Evolutionary conservation across 768 basidiomycete species (phyloP).

Genomic region (Xerocomellus amylosporus): DNA sequence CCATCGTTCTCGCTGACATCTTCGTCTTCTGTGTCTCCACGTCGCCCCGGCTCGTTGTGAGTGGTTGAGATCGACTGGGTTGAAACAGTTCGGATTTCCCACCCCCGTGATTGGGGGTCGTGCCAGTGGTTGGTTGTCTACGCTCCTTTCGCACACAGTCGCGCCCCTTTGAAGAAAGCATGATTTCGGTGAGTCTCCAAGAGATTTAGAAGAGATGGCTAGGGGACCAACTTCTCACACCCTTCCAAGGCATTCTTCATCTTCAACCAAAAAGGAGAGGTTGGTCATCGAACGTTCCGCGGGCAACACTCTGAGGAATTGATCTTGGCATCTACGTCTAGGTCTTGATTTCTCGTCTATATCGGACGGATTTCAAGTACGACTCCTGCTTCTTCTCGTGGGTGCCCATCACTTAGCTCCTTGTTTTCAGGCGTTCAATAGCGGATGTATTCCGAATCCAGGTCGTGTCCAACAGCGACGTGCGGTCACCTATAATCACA

Average conservation of each 20-base stretch:
- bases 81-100: no score
- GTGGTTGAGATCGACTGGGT: no score
- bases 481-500: slow-evolving; percentile 95
- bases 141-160: slow-evolving; percentile 2
- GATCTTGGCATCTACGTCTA: slow-evolving; percentile 29
- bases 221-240: not conserved
- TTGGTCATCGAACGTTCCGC: slow-evolving; percentile 34
- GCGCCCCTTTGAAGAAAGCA: slow-evolving; percentile 19
- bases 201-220: not conserved
- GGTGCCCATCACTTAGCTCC: not conserved
- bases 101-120: slow-evolving; percentile 13
- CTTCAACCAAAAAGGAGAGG: slow-evolving; percentile 99
- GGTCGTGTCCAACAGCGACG: slow-evolving; percentile 96
- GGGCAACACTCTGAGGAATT: not conserved
- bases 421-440: slow-evolving; percentile 74
- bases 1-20: no score
- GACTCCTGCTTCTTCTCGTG: slow-evolving; percentile 25
- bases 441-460: slow-evolving; percentile 99
- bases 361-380: slow-evolving; percentile 96
- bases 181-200: slow-evolving; percentile 45
- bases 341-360: slow-evolving; percentile 95
- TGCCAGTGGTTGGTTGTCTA: no score
- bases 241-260: slow-evolving; percentile 90
- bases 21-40: no score
- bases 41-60: no score